Base-by-base conservation (phyloP, 495 filamentous ascomycete genomes). In the Aspergillus affinis region DNA sequence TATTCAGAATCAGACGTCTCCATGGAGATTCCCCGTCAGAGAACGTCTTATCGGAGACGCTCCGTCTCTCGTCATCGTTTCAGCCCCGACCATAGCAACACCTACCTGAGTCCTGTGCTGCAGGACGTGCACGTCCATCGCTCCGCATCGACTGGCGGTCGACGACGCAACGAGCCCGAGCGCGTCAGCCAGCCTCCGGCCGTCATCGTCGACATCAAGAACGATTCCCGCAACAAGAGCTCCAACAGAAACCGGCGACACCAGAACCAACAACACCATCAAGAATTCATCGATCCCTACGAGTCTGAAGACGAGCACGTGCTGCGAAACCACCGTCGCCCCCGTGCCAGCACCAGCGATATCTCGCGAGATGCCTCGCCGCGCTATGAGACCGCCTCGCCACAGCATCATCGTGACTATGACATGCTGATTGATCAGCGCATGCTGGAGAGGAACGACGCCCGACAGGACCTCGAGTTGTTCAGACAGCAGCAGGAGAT, bases 401-500 rank as follows among this genome's bases (percentile, higher is more conserved):
- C 66, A 17, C 55, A 58, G 1, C 59, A 50, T 49, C 48, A 54
- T 47, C 70, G 78, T 6, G 78, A 80, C 55, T 69, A 65, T 55
- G 76, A 79, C 21, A 62, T 79, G 1, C 55, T 71, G 2, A 66
- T 77, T 52, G 66, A 69, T 20, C 76, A 78, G 64, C 73, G 72
- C 0, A 10, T 76, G 19, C 68, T 78, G 30, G 67, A 77, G 62
- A 64, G 60, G 48, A 73, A 71, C 47, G 72, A 81, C 58, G 50
- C 65, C 13, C 69, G 72, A 0, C 77, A 78, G 57, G 75, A 78
- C 55, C 18, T 78, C 20, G 75, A 81, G 61, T 66, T 81, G 52
- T 61, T 66, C 21, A 72, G 70, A 30, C 72, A 75, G 53, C 73
- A 78, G 62, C 71, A 72, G 61, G 80, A 82, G 63, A 75, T 81